These are phyloP conservation scores for Waltergamsia citrina DNA, from an alignment of 2,329 filamentous ascomycete species.

Conservation along the genomic window DNA sequence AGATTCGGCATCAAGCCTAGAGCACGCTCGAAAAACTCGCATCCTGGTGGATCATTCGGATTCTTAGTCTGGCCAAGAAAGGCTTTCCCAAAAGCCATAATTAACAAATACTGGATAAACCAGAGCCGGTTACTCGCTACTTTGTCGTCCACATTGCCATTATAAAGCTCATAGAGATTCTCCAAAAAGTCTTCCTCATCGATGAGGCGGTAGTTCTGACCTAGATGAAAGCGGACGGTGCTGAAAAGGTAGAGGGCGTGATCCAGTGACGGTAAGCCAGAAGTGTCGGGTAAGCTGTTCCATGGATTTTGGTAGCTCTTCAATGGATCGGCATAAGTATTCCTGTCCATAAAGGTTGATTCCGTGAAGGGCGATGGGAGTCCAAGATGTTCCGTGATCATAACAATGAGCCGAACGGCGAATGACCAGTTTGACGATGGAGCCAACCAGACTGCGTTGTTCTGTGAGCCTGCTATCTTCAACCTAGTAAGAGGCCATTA, in stretches of 20 bases:
- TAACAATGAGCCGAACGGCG: slow-evolving; percentile 17
- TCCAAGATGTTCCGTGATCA: too few relatives aligned
- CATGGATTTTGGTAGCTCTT: too few relatives aligned
- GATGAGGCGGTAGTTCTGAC: slow-evolving; percentile 23
- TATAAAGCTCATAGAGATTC: slow-evolving; percentile 16
- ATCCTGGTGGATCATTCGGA: slow-evolving; percentile 19
- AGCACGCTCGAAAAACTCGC: slow-evolving; percentile 19
- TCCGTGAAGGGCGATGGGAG: too few relatives aligned
- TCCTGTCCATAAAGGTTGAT: too few relatives aligned
- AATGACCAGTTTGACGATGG: slow-evolving; percentile 24
- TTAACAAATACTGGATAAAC: slow-evolving; percentile 15
- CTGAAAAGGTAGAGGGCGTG: slow-evolving; percentile 20
- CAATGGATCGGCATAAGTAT: too few relatives aligned
- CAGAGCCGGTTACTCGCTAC: slow-evolving; percentile 13
- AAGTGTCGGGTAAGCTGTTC: slow-evolving; percentile 16
- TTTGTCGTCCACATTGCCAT: slow-evolving; percentile 9
- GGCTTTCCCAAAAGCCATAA: slow-evolving; percentile 12
- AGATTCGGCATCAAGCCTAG: slow-evolving; percentile 25
- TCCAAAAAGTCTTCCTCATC: slow-evolving; percentile 19
- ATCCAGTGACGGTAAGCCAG: slow-evolving; percentile 21
- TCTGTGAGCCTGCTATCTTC: background rate
- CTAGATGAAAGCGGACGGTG: slow-evolving; percentile 26
- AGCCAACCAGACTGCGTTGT: slow-evolving; percentile 19
- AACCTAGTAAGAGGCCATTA: background rate
- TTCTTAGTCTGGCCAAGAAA: slow-evolving; percentile 10